These are phyloP conservation scores for Fagus crenata DNA, from an alignment of 306 rosid genomes.

Conservation along the genomic window DNA sequence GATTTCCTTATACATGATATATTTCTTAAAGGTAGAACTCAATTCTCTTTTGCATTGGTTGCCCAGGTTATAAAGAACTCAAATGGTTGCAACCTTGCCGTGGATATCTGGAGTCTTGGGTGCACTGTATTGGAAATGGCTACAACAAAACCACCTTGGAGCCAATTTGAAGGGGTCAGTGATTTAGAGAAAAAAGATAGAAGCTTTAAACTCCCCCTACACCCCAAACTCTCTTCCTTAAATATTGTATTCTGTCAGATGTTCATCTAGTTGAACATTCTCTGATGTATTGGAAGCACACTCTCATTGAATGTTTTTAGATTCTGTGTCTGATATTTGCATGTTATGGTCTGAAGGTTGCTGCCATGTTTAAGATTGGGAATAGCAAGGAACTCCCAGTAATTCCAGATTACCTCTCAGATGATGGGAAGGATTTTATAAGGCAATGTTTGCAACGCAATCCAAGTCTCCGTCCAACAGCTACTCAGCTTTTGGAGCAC, in stretches of 20 bases:
- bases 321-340: conserved; percentile 29
- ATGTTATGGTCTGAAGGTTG: conserved; percentile 56
- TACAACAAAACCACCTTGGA: conserved; percentile 98
- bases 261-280: neutral
- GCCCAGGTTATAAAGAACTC: conserved; percentile 81
- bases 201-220: neutral
- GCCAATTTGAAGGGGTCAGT: conserved; percentile 98
- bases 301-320: neutral
- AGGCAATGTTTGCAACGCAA: conserved; percentile 77
- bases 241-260: neutral
- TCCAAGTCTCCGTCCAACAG: conserved; percentile 70
- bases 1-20: conserved; percentile 17
- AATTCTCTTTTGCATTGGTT: conserved; percentile 27
- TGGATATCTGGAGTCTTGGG: conserved; percentile 99
- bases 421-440: conserved; percentile 83
- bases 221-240: neutral
- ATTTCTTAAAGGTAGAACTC: conserved; percentile 28
- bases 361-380: conserved; percentile 94
- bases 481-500: conserved; percentile 75
- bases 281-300: neutral
- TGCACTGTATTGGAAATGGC: conserved; percentile 99
- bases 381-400: conserved; percentile 73
- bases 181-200: conserved; percentile 18
- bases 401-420: conserved; percentile 77
- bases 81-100: conserved; percentile 83